phyloP scores from a whole-genome alignment of 208 protist genomes.

The Herpetomonas muscarum region DNA sequence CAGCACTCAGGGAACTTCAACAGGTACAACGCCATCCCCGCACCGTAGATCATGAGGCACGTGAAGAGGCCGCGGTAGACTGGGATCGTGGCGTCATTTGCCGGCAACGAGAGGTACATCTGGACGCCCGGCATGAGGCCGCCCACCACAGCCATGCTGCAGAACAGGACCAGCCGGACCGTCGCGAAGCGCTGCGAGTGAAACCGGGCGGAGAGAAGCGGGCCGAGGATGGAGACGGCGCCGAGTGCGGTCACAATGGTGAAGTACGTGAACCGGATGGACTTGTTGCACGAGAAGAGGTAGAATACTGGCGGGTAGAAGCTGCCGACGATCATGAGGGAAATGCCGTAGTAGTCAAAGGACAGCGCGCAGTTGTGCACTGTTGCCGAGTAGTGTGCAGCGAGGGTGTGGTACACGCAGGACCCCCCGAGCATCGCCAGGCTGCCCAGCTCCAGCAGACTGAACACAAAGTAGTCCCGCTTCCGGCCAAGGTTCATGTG shows the following conservation, averaged over 20 bases:
- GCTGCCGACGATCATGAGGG: slow-evolving; percentile 43
- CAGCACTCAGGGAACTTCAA: slow-evolving; percentile 43
- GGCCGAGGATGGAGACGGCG: slow-evolving; percentile 30
- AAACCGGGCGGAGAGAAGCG: slow-evolving; percentile 27
- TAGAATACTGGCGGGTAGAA: slow-evolving; percentile 57
- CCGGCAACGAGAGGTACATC: slow-evolving; percentile 26
- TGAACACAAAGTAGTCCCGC: slow-evolving; percentile 20
- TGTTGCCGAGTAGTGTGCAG: slow-evolving; percentile 19
- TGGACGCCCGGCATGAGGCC: slow-evolving; percentile 31
- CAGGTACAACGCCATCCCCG: slow-evolving; percentile 40
- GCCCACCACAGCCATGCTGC: slow-evolving; percentile 29
- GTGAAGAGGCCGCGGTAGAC: slow-evolving; percentile 29
- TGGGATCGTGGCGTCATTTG: slow-evolving; percentile 13
- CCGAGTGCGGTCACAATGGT: slow-evolving; percentile 32
- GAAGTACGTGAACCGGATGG: slow-evolving; percentile 33
- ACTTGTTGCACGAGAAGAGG: slow-evolving; percentile 37
- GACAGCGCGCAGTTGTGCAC: slow-evolving; percentile 30
- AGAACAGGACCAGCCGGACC: slow-evolving; percentile 26
- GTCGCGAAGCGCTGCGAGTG: slow-evolving; percentile 20
- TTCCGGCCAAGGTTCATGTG: slow-evolving; percentile 5
- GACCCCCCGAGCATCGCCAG: slow-evolving; percentile 32
- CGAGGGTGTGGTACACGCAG: slow-evolving; percentile 37
- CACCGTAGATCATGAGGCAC: slow-evolving; percentile 31
- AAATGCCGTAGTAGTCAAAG: slow-evolving; percentile 60
- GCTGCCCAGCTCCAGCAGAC: slow-evolving; percentile 27